A percentile compares a stretch with the other conserved stretches of the same genome.
These are phyloP conservation scores for Trichophyton verrucosum DNA, from an alignment of 2,329 filamentous ascomycete species.

Conservation along the genomic window DNA sequence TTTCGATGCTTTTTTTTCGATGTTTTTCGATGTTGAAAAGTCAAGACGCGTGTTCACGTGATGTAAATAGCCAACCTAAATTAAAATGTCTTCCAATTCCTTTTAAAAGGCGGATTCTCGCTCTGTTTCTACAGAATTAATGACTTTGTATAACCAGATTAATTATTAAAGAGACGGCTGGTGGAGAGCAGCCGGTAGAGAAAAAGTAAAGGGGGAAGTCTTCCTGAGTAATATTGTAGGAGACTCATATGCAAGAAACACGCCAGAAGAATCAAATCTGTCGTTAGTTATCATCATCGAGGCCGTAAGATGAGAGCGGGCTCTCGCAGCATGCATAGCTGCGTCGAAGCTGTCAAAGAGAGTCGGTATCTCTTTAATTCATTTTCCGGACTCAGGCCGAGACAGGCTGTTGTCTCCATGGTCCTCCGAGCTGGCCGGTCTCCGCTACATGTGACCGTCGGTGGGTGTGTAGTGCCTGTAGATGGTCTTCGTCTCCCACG, in stretches of 20 bases:
- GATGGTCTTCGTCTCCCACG: not conserved
- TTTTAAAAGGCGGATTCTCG: no score
- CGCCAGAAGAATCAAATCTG: not conserved
- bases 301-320: not conserved
- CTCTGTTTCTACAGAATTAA: not conserved
- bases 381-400: not conserved
- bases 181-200: not conserved
- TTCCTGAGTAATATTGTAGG: not conserved
- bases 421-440: slow-evolving; percentile 10
- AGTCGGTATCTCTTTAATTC: not conserved
- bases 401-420: not conserved
- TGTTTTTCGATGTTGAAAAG: not conserved
- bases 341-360: not conserved
- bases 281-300: slow-evolving; percentile 1
- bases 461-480: slow-evolving; percentile 8
- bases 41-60: slow-evolving; percentile 1
- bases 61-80: not conserved
- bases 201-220: not conserved
- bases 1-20: not conserved
- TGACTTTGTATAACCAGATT: not conserved
- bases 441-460: slow-evolving; percentile 9
- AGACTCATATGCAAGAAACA: not conserved
- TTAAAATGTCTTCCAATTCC: not conserved
- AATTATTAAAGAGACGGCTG: not conserved
- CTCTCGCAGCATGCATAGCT: slow-evolving; percentile 10